Base-by-base conservation (phyloP, 2,329 filamentous ascomycete genomes). In the Grosmannia clavigera region DNA sequence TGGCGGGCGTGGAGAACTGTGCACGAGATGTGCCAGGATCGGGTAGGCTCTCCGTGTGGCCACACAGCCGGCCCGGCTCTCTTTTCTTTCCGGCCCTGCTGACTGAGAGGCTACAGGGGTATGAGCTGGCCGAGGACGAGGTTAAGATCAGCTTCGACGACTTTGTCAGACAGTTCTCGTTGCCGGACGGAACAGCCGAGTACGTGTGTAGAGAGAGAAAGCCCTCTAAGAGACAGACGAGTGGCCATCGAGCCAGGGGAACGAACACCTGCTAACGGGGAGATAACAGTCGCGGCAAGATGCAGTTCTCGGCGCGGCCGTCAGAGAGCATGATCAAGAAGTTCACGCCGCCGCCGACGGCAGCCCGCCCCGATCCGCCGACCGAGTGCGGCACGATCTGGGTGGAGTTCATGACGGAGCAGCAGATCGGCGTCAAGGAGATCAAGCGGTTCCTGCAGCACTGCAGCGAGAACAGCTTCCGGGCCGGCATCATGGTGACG, bases 1-100 rank as follows among this genome's bases (percentile, higher is more conserved):
- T 99, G 94, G 92, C 88, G 92, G 73, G 90, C 92, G 68, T 95
- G 90, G 84, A 85, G 85, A 74, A 99, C 94, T 10, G 85, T 91
- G 56, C 90, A 95, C 74, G 90, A 99, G 80, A 95, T 99, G 92
- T 87, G 94, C 67, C 80, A 82, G 63, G 94, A 97, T 73, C 79
- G 92, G 72, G 92, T 96, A 82, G 68, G 87, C 53, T 60, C 43
- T 33, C 5, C 11, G 31, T 7, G 19, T 35, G 3, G 46, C 35
- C 25, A 31, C 19, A 5, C 19, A 22, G 48, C 12, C 43, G 25
- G 2, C n/a, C n/a, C 14, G 12, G 25, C n/a, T 22, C 22, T 35
- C 5, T 19, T 35, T n/a, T 19, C 19, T 51, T n/a, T 46, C 7
- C 33, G 43, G 19, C 16, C 43, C 33, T 35, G 48, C 57, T 58